Evolutionary conservation across 1,284 basidiomycete species (phyloP), one percentile per base, ranked within the genome.

Genomic region (Tetrapyrgos nigripes): DNA sequence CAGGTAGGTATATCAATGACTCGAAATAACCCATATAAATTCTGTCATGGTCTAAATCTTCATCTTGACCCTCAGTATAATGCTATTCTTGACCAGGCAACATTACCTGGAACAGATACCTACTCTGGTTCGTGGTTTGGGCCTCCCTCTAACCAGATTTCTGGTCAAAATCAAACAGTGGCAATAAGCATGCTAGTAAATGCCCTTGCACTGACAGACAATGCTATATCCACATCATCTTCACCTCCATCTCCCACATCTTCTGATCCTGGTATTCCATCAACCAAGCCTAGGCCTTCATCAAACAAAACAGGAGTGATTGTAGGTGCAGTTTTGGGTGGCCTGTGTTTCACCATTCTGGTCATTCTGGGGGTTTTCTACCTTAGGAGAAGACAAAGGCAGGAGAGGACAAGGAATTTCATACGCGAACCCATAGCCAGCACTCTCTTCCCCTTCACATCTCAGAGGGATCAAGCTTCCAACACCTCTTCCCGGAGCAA

Each of bases 21-120:
- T 33, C 14, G 31, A 14, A 33, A 33, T 8, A 33, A 8, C 8
- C 14, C 8, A 33, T 8, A 14, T 8, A 33, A 33, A n/a, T n/a
- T n/a, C n/a, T n/a, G n/a, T 33, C 31, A 33, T 33, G 3, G 13
- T 35, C 33, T 19, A 29, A 27, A 50, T 31, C 26, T 9, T 28
- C n/a, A 4, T 29, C 31, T 14, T 55, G n/a, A n/a, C n/a, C n/a
- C n/a, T n/a, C n/a, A 57, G 58, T 62, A 60, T 27, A 62, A 62
- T 48, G 61, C 61, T 13, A 37, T 63, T 19, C 8, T 58, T 26
- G 45, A 58, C 31, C 56, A 51, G 3, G 55, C 62, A 21, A 57
- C 52, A 9, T 26, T 23, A n/a, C 23, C 13, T 27, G 56, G 56
- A n/a, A 52, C 19, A 24, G 53, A 60, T 47, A 55, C 60, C 14